Base-by-base conservation (phyloP, 2,329 filamentous ascomycete genomes). In the Calonectria pauciramosa region DNA sequence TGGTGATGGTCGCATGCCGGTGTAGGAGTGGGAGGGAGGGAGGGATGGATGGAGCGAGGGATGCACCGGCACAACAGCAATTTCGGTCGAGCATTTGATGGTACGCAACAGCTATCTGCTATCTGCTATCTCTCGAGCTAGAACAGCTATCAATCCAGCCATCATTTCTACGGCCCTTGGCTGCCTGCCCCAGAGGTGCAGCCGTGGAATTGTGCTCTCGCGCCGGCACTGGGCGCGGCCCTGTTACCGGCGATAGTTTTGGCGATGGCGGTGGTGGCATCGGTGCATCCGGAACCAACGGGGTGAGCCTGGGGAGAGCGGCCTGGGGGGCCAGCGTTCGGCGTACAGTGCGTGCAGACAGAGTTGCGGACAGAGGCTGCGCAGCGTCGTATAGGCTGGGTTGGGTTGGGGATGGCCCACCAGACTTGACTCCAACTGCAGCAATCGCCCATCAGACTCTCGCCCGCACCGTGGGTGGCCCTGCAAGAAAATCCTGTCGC, bases 201-300 rank as follows among this genome's bases (percentile, higher is more conserved):
- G 20, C 36, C n/a, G 18, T 66, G 64, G 32, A 68, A 56, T 30
- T 68, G 66, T 68, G 36, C 51, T 68, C 18, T 44, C 38, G 66
- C 66, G 66, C 66, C 66, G 66, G 66, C 66, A 68, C 47, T 68
- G 47, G 4, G 36, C 66, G 60, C 51, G 66, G 66, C 51, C 66
- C 36, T 68, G 66, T 52, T 56, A 26, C 51, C 32, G 66, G 30
- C 34, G 66, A 68, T 63, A 52, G 28, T 49, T 70, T 51, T n/a
- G 49, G 30, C 49, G 20, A 56, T 68, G 66, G 66, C 23, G 66
- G 49, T 52, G 66, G 66, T 52, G 66, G 66, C 49, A 28, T 68
- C 66, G 68, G 68, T 47, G 68, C 68, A 52, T 38, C 68, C 68
- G 54, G 68, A 69, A 56, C 52, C 38, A 69, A 49, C 68, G 30